phyloP scores from a whole-genome alignment of 129 eudicot genomes.

The Helichrysum umbraculigerum region DNA sequence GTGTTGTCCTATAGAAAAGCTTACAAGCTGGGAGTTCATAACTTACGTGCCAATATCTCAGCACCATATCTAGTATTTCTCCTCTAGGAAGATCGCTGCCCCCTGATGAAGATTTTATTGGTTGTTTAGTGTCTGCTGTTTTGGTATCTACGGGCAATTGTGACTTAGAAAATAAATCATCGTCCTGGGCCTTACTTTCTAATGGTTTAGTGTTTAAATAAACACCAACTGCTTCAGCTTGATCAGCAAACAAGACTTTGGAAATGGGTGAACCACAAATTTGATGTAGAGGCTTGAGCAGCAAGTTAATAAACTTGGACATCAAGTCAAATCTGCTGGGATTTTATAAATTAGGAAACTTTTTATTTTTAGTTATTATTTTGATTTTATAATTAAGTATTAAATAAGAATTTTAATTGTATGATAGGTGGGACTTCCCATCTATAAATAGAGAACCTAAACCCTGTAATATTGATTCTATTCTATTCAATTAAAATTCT shows the following conservation, averaged over 20 bases:
- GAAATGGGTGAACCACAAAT: constrained; percentile 75
- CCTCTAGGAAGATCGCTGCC: constrained; percentile 17
- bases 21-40: background rate
- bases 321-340: too few relatives aligned
- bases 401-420: too few relatives aligned
- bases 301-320: too few relatives aligned
- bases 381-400: too few relatives aligned
- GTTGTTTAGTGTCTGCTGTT: background rate
- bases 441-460: too few relatives aligned
- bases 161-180: background rate
- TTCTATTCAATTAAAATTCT: too few relatives aligned
- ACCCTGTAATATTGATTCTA: too few relatives aligned
- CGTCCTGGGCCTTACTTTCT: constrained; percentile 19
- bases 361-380: too few relatives aligned
- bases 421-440: too few relatives aligned
- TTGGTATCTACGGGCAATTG: constrained; percentile 5
- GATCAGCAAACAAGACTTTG: constrained; percentile 69
- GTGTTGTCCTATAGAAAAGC: background rate
- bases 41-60: constrained; percentile 45
- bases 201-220: constrained; percentile 31
- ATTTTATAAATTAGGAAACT: too few relatives aligned
- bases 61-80: constrained; percentile 31
- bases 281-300: too few relatives aligned
- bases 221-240: constrained; percentile 61
- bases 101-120: constrained; percentile 3